These are phyloP conservation scores for Plantago major DNA, from an alignment of 257 asterid genomes.

Conservation along the genomic window DNA sequence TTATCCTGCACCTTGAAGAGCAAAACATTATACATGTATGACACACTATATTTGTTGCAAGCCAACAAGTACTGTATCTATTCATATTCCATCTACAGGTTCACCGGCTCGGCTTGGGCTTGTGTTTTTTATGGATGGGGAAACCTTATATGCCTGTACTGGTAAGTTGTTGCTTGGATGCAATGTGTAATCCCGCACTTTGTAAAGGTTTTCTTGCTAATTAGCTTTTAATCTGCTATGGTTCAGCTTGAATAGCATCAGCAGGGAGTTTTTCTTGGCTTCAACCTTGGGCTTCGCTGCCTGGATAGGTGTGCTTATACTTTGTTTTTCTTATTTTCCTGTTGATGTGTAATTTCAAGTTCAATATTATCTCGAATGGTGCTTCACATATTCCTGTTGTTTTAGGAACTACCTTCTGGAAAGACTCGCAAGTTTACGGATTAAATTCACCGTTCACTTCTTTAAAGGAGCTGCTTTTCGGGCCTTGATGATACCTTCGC, in stretches of 20 bases:
- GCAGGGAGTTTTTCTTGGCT: conserved; percentile 68
- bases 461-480: conserved; percentile 67
- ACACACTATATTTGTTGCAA: neutral
- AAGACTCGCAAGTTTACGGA: conserved; percentile 63
- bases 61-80: neutral
- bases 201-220: neutral
- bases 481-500: conserved; percentile 18
- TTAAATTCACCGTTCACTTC: conserved; percentile 59
- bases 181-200: neutral
- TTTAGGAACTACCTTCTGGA: conserved; percentile 74
- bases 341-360: neutral
- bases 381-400: conserved; percentile 10
- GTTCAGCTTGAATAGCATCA: conserved; percentile 62
- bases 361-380: neutral
- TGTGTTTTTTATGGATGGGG: conserved; percentile 92
- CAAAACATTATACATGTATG: no score
- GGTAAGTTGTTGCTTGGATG: conserved; percentile 37
- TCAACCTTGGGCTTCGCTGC: conserved; percentile 55
- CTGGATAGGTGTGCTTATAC: conserved; percentile 58
- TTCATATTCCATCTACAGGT: conserved; percentile 49
- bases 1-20: neutral
- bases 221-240: conserved; percentile 2
- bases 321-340: neutral
- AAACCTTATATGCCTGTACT: conserved; percentile 78
- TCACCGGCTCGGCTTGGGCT: conserved; percentile 90